A percentile compares a stretch with the other conserved stretches of the same genome.
These are phyloP conservation scores for Cystobasidiaceae sp. DNA, from an alignment of 1,284 basidiomycete species.

Conservation along the genomic window DNA sequence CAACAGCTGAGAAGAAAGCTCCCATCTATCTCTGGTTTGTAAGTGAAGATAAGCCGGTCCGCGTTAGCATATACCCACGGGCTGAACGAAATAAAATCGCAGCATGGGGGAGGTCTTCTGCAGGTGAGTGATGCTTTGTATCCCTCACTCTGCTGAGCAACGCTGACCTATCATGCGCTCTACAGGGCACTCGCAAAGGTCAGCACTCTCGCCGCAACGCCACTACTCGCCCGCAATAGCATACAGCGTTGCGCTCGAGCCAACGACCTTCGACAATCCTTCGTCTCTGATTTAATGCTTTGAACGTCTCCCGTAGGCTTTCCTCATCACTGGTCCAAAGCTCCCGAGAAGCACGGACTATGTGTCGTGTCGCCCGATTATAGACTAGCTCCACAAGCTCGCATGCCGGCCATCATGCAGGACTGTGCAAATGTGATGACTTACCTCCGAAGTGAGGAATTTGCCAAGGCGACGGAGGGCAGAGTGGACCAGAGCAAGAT, in stretches of 20 bases:
- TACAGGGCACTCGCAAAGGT: slow-evolving; percentile 34
- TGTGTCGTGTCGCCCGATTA: slow-evolving; percentile 39
- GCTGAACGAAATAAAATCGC: background rate
- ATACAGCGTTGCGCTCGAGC: no score
- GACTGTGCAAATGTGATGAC: slow-evolving; percentile 34
- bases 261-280: no score
- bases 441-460: slow-evolving; percentile 34
- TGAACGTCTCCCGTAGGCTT: slow-evolving; percentile 5
- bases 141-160: no score
- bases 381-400: slow-evolving; percentile 39
- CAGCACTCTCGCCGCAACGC: no score
- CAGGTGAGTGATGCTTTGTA: slow-evolving; percentile 23
- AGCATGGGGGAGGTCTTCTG: slow-evolving; percentile 40
- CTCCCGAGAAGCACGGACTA: slow-evolving; percentile 35
- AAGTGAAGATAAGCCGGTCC: background rate
- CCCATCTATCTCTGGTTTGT: slow-evolving; percentile 39
- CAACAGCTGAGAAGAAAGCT: slow-evolving; percentile 12
- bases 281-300: no score
- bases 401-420: slow-evolving; percentile 37
- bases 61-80: background rate
- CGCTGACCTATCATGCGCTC: background rate
- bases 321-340: slow-evolving; percentile 36
- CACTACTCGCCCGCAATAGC: no score
- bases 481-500: slow-evolving; percentile 34
- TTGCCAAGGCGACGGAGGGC: slow-evolving; percentile 23